Evolutionary conservation across 2,329 filamentous ascomycete genomes (phyloP), one percentile per base, ranked within the genome.

Genomic region (Botrytis cinerea): DNA sequence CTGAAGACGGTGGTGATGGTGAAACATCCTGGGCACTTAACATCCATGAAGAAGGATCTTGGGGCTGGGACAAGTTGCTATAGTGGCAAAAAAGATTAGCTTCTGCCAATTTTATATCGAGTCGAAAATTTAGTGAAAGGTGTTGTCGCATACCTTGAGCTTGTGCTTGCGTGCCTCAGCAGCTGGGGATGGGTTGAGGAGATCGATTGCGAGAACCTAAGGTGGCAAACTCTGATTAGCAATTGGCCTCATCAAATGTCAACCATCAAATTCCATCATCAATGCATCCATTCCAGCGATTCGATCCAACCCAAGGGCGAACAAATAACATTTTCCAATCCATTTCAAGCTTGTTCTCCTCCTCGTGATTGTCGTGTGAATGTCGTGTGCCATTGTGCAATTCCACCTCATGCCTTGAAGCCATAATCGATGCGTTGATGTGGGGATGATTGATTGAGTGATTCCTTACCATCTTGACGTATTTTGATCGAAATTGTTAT

Each of bases 1-100:
- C 95, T 98, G 93, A 98, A 99, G 87, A 99, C 96, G 86, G 96
- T 99, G 86, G 96, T 99, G 91, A 99, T 99, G 86, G 95, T 98
- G 92, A 98, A 99, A 93, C 96, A 99, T 83, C 96, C 96, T 85
- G 96, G 96, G 93, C 96, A 99, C 93, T 99, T 99, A 90, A 99
- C 96, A 85, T 99, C 96, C 96, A 99, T 99, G 93, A 99, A 99
- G 93, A 98, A 99, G 81, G 95, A 98, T 86, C 96, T 94, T 83
- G 96, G 96, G 80, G 90, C 92, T 83, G 96, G 96, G 84, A 99
- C 96, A 82, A 99, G 93, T 81, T 90, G 94, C 94, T 97, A 80
- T 72, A 62, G 45, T 60, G 43, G 38, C 73, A 72, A 68, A 66
- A 54, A 70, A 28, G 18, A 70, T 75, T 62, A 75, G 72, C 62